Conservation (phyloP, 2,329 filamentous ascomycete species). For the Fusarium haematococcum region DNA sequence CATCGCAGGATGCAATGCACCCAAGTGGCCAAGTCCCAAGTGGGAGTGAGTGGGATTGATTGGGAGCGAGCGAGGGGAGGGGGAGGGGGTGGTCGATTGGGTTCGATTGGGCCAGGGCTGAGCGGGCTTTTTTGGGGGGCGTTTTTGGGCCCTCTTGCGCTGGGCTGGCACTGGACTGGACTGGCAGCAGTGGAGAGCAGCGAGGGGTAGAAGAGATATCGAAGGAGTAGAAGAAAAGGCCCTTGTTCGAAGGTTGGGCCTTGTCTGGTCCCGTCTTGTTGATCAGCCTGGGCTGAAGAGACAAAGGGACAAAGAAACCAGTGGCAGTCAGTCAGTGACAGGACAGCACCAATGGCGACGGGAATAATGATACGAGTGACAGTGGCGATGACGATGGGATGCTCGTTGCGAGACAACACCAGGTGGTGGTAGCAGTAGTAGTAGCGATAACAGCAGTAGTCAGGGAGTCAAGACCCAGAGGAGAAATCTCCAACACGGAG, state of each 20-base stretch:
- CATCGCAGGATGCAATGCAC: slow-evolving; percentile 49
- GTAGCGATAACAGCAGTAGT: slow-evolving; percentile 41
- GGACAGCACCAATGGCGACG: slow-evolving; percentile 9
- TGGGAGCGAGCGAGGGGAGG: slow-evolving; percentile 6
- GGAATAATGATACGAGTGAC: slow-evolving; percentile 1
- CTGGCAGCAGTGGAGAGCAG: slow-evolving; percentile 10
- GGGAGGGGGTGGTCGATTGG: slow-evolving; percentile 32
- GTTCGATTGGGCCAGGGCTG: slow-evolving; percentile 30
- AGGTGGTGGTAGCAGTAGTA: not conserved
- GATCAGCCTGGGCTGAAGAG: slow-evolving; percentile 19
- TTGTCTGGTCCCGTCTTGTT: slow-evolving; percentile 21
- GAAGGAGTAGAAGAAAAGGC: slow-evolving; percentile 10
- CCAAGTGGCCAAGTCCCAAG: slow-evolving; percentile 41
- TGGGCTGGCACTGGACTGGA: slow-evolving; percentile 3
- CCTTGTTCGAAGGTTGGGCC: slow-evolving; percentile 12
- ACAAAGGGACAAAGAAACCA: slow-evolving; percentile 2
- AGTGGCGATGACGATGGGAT: slow-evolving; percentile 6
- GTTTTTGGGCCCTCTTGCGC: slow-evolving; percentile 9
- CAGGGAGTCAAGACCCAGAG: slow-evolving; percentile 55
- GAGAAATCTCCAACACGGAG: slow-evolving; percentile 56
- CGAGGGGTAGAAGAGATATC: slow-evolving; percentile 27
- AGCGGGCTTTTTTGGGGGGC: slow-evolving; percentile 30
- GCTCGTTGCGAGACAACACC: slow-evolving; percentile 1
- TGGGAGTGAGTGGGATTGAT: slow-evolving; percentile 31
- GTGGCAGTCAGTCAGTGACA: not conserved